phyloP scores from a whole-genome alignment of 768 basidiomycete genomes.

The Suillus subaureus region DNA sequence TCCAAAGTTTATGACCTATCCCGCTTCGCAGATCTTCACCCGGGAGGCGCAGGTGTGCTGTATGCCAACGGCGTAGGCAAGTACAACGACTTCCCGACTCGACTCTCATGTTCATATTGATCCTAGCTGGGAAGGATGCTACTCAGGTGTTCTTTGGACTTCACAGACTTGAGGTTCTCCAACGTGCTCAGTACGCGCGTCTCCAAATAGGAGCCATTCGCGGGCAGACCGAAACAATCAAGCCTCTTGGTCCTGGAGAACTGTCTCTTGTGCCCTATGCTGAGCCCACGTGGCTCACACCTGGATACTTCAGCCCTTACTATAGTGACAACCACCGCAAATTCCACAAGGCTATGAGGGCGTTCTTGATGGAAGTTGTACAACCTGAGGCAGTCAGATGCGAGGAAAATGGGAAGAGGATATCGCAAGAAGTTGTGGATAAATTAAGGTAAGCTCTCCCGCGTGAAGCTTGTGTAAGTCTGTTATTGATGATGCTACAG shows the following conservation, averaged over 20 bases:
- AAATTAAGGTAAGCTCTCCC: conserved; percentile 62
- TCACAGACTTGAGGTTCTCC: conserved; percentile 81
- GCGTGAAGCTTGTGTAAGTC: background rate
- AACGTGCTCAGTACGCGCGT: conserved; percentile 70
- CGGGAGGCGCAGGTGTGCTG: conserved; percentile 78
- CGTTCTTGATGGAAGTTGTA: conserved; percentile 77
- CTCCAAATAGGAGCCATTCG: conserved; percentile 65
- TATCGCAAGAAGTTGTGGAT: conserved; percentile 83
- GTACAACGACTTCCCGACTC: conserved; percentile 19
- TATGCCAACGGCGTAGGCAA: conserved; percentile 66
- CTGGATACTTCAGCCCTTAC: conserved; percentile 74
- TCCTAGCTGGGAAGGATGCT: conserved; percentile 67
- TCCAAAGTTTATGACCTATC: conserved; percentile 81
- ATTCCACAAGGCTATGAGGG: conserved; percentile 77
- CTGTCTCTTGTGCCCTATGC: conserved; percentile 80
- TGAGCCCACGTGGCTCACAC: conserved; percentile 79
- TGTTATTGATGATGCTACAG: conserved; percentile 38
- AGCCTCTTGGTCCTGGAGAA: conserved; percentile 57
- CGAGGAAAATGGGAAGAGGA: conserved; percentile 87
- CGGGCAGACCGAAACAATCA: conserved; percentile 59
- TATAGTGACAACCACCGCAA: conserved; percentile 71
- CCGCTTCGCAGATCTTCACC: conserved; percentile 82
- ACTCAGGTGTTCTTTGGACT: conserved; percentile 85
- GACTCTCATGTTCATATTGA: background rate
- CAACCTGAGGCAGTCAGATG: conserved; percentile 72